Evolutionary conservation across 768 basidiomycete genomes (phyloP), one percentile per base, ranked within the genome.

Genomic region (Amyloporia xantha): DNA sequence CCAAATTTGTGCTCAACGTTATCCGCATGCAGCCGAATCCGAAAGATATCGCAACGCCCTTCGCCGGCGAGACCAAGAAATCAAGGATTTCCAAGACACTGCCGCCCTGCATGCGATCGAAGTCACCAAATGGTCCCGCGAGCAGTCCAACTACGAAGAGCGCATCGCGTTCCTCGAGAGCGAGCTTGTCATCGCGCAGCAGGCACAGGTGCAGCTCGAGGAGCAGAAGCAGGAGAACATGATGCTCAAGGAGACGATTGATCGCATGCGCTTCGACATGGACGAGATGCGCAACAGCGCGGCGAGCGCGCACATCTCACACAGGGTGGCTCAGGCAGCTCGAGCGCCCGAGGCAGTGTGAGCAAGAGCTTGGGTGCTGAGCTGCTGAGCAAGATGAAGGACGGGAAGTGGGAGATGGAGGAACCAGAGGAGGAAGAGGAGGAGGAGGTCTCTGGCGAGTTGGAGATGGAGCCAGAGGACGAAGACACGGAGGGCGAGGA

Each of bases 171-270:
- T 73, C 5, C 77, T 95, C n/a, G 86, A 92, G 58, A 57, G 68
- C 6, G 91, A 95, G 49, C 74, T 97, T 2, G 63, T 64, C 3
- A 59, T 77, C 21, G 88, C 91, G 3, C 80, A 84, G 44, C 76
- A 81, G 56, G 82, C 86, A 1, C 83, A 89, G 46, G 76, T 72
- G 0, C 77, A 81, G 51, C 75, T 96, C 30, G 91, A 94, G 51
- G 84, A 87, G 57, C 94, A 97, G 71, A 96, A 96, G 70, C 89
- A 91, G 59, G 91, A 94, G 72, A 97, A 96, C 59, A 62, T 95
- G 55, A 68, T 91, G 60, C 73, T 97, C 52, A 95, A 95, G 62
- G 94, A 97, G 73, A 96, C 93, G 1, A 97, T 97, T 56, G 93
- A 96, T 62, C 78, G 92, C 41, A 84, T 96, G 79, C 76, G 90